Evolutionary conservation across 257 asterid species (phyloP).

Genomic region (Lavandula angustifolia): DNA sequence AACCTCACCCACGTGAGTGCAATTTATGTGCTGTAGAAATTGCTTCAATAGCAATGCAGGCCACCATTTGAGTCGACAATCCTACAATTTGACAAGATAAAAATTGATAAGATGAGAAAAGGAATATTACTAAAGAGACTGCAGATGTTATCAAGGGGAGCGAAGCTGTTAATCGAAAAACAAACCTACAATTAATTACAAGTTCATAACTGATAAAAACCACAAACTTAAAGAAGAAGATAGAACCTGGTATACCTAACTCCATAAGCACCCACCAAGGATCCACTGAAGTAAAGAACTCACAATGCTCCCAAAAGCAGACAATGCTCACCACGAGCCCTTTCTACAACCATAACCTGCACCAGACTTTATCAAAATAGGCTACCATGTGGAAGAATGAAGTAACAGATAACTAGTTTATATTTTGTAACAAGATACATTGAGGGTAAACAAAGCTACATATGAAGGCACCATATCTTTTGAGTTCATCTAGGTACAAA

Average conservation of each 20-base stretch:
- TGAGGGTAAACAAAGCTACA: too few species aligned
- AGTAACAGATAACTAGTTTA: slow-evolving; percentile 9
- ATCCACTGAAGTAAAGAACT: slow-evolving; percentile 98
- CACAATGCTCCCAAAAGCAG: slow-evolving; percentile 96
- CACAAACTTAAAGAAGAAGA: slow-evolving; percentile 4
- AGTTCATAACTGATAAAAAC: slow-evolving; percentile 21
- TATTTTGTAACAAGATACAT: too few species aligned
- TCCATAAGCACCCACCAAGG: slow-evolving; percentile 92
- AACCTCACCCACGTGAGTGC: slow-evolving; percentile 80
- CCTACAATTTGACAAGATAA: slow-evolving; percentile 42
- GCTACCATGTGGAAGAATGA: slow-evolving; percentile 13
- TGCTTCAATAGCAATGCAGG: slow-evolving; percentile 91
- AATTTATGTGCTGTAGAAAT: slow-evolving; percentile 78
- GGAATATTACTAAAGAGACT: slow-evolving; percentile 37
- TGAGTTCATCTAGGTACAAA: not conserved
- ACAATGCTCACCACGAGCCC: slow-evolving; percentile 99
- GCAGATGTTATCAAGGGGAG: slow-evolving; percentile 96
- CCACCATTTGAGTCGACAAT: slow-evolving; percentile 93
- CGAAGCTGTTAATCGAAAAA: slow-evolving; percentile 88
- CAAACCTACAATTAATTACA: slow-evolving; percentile 63
- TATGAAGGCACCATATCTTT: slow-evolving; percentile 8
- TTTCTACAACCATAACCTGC: slow-evolving; percentile 98
- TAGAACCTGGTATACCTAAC: slow-evolving; percentile 64
- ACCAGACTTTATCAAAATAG: slow-evolving; percentile 35
- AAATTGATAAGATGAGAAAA: slow-evolving; percentile 20